phyloP scores from a whole-genome alignment of 352 stramenopile genomes.

The Phytophthora sojae region DNA sequence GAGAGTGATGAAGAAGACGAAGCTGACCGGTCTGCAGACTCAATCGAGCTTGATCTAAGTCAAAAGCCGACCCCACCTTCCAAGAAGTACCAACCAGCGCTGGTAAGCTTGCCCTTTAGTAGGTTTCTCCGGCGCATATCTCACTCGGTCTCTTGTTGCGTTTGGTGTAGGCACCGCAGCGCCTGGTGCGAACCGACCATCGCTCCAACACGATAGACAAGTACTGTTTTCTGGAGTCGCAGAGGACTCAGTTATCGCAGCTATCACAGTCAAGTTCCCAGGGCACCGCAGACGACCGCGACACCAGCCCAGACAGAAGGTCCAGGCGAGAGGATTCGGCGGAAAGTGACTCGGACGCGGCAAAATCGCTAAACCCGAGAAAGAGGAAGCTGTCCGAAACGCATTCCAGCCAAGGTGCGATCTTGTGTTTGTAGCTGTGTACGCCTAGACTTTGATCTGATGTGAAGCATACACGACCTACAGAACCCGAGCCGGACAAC shows the following conservation, averaged over 20 bases:
- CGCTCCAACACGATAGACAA: conserved; percentile 90
- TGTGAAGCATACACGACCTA: background rate
- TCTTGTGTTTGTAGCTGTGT: background rate
- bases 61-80: conserved; percentile 62
- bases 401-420: conserved; percentile 34
- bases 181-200: conserved; percentile 85
- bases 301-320: conserved; percentile 11
- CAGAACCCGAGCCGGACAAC: conserved; percentile 42
- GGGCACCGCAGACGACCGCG: conserved; percentile 18
- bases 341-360: conserved; percentile 10
- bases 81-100: conserved; percentile 74
- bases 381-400: conserved; percentile 43
- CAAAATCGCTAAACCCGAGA: conserved; percentile 16
- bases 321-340: conserved; percentile 10
- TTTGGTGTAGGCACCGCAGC: conserved; percentile 70
- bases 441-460: background rate
- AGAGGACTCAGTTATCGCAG: conserved; percentile 61
- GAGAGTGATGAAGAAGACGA: conserved; percentile 54
- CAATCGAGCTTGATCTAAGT: conserved; percentile 67
- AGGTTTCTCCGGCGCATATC: background rate
- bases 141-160: background rate
- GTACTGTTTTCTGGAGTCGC: conserved; percentile 83
- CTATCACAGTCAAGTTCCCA: conserved; percentile 41
- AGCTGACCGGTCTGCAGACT: conserved; percentile 32
- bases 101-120: conserved; percentile 41